Evolutionary conservation across 768 basidiomycete genomes (phyloP).

Genomic region (Amanita pseudoporphyria): DNA sequence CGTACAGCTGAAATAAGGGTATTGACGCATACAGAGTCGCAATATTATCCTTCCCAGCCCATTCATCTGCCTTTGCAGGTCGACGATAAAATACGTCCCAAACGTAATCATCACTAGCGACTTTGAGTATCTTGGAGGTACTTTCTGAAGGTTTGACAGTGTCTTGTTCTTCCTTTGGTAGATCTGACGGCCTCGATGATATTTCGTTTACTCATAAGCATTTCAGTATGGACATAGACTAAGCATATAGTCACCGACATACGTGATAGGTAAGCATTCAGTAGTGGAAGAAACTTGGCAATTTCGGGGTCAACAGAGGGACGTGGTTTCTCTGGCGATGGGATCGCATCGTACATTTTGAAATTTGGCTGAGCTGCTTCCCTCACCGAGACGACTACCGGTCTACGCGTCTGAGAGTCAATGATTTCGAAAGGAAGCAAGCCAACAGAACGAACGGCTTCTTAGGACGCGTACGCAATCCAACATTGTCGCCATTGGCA

Average conservation of each 20-base stretch:
- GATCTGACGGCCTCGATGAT: conserved; percentile 14
- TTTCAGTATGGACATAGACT: conserved; percentile 6
- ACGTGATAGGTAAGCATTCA: conserved; percentile 69
- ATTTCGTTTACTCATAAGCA: conserved; percentile 9
- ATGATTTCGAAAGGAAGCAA: neutral
- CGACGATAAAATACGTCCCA: conserved; percentile 80
- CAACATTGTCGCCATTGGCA: conserved; percentile 5
- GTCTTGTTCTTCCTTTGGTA: conserved; percentile 1
- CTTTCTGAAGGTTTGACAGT: conserved; percentile 9
- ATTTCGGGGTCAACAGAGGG: conserved; percentile 37
- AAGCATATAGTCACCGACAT: conserved; percentile 13
- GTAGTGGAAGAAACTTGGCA: conserved; percentile 68
- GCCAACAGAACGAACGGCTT: neutral
- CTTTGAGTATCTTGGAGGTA: conserved; percentile 1
- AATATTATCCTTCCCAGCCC: conserved; percentile 45
- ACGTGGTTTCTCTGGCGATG: conserved; percentile 21
- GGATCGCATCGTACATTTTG: conserved; percentile 68
- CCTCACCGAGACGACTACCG: conserved; percentile 44
- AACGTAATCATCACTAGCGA: conserved; percentile 50
- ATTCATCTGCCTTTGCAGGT: conserved; percentile 48
- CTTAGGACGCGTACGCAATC: neutral
- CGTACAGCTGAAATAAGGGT: neutral
- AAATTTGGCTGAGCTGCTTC: conserved; percentile 37
- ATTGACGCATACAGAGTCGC: conserved; percentile 51
- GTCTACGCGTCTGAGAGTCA: conserved; percentile 25